Conservation (phyloP, 129 eudicot species). For the Ambrosia artemisiifolia region DNA sequence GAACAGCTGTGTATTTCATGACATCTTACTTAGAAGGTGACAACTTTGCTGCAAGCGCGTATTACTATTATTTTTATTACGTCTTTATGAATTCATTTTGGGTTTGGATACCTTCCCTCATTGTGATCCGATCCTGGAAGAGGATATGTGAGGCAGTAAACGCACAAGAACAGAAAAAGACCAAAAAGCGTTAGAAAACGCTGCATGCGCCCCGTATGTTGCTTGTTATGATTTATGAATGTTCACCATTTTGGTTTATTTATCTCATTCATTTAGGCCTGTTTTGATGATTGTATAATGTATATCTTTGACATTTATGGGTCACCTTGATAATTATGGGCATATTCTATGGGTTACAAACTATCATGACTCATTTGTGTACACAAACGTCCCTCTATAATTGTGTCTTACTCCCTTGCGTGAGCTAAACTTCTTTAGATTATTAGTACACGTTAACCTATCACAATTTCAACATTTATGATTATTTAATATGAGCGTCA, state of each 20-base stretch:
- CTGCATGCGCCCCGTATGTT: background rate
- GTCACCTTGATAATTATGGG: too few species aligned
- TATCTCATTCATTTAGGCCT: background rate
- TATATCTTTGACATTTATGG: background rate
- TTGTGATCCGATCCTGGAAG: slow-evolving; percentile 79
- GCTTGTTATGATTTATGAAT: slow-evolving; percentile 14
- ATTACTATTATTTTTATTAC: slow-evolving; percentile 64
- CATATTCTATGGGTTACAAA: too few species aligned
- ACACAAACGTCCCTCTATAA: too few species aligned
- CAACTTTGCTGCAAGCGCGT: slow-evolving; percentile 52
- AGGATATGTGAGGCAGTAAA: slow-evolving; percentile 54
- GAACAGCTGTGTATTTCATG: slow-evolving; percentile 63
- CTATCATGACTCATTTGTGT: too few species aligned
- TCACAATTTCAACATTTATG: too few species aligned
- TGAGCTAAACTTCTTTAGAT: too few species aligned
- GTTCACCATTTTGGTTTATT: background rate
- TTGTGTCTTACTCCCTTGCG: too few species aligned
- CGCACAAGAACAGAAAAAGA: slow-evolving; percentile 52
- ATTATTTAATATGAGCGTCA: too few species aligned
- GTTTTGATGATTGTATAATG: background rate
- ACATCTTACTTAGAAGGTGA: slow-evolving; percentile 81
- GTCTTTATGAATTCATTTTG: slow-evolving; percentile 64
- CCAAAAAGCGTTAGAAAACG: slow-evolving; percentile 44
- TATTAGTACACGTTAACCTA: too few species aligned
- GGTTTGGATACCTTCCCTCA: slow-evolving; percentile 67